Evolutionary conservation across 2,329 filamentous ascomycete genomes (phyloP), one percentile per base, ranked within the genome.

Genomic region (Cladosporium sp.): DNA sequence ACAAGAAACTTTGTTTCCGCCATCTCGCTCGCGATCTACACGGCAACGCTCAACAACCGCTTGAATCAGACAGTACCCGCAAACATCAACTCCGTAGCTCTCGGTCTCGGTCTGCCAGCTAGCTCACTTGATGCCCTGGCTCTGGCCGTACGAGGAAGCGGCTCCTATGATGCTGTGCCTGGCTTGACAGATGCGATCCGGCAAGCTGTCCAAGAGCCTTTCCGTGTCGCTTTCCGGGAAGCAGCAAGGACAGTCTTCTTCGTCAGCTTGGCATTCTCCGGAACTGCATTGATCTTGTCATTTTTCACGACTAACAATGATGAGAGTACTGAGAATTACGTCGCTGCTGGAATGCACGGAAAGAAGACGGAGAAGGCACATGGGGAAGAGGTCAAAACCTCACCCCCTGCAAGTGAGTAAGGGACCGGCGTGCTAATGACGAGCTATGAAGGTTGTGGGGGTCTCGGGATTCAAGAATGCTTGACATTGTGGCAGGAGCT

Each of bases 291-390:
- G 32, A 55, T 61, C 25, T 33, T 59, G n/a, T 54, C 57, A 2
- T 58, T 53, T 33, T 61, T 61, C 41, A 61, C 57, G 6, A 59
- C 57, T 5, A 49, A 59, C 13, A 61, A 61, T 15, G 57, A 61
- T 42, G 54, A 56, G 48, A 53, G 50, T 30, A 57, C 54, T n/a
- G 57, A 56, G 46, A 41, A 59, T 38, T 59, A 59, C 29, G 57
- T 61, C 13, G 58, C 58, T 8, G 57, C 57, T 18, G 53, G 52
- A n/a, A 45, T 59, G n/a, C 57, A 61, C 39, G 53, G 43, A 5
- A 49, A 38, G 32, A 51, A 42, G 33, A 49, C 54, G 38, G 55
- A 56, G 52, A 59, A 57, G 55, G 25, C 43, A 12, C 54, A 51
- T 18, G 41, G 16, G 1, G n/a, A 25, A 3, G 45, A 48, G 45